Base-by-base conservation (phyloP, 2,329 filamentous ascomycete species). In the Elsinoe fawcettii region DNA sequence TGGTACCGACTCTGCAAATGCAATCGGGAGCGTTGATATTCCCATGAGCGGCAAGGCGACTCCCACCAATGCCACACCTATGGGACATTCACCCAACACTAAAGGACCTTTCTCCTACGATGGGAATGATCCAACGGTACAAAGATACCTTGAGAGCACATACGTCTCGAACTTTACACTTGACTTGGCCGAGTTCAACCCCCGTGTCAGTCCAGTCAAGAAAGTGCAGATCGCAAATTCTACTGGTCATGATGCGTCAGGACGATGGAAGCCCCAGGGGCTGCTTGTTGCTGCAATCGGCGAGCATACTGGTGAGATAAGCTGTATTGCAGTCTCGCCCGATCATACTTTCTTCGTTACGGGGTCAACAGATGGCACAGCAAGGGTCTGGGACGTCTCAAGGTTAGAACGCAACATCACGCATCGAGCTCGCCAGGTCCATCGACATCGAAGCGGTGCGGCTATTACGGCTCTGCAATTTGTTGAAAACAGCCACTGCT, bases 321-420 rank as follows among this genome's bases (percentile, higher is more conserved):
- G 87, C 66, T 83, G 91, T 8, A 82, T 97, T 9, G 77, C 87
- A 1, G 82, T 90, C 6, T 86, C 93, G 1, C 90, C 92, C 0
- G 93, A 99, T 67, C 92, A 99, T 69, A 76, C 85, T 3, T 99
- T 99, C 73, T 99, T 99, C 71, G 80, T 96, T 58, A 97, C 93
- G 0, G 92, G 85, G 5, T 92, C 91, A 8, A 89, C 96, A 66
- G 93, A 99, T 70, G 89, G 93, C 2, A 84, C 82, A 5, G 88
- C 96, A 58, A 95, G 89, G 67, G 80, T 99, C 4, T 99, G 93
- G 93, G 93, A 99, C 72, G 87, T 90, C 23, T 85, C 84, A 23
- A 82, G 93, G 22, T 78, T 99, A 5, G 93, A 99, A 72, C 86
- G 90, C 44, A 97, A 96, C 67, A 83, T 97, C 51, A 87, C 88